Base-by-base conservation (phyloP, 345 rosid species). In the Brassica incana region DNA sequence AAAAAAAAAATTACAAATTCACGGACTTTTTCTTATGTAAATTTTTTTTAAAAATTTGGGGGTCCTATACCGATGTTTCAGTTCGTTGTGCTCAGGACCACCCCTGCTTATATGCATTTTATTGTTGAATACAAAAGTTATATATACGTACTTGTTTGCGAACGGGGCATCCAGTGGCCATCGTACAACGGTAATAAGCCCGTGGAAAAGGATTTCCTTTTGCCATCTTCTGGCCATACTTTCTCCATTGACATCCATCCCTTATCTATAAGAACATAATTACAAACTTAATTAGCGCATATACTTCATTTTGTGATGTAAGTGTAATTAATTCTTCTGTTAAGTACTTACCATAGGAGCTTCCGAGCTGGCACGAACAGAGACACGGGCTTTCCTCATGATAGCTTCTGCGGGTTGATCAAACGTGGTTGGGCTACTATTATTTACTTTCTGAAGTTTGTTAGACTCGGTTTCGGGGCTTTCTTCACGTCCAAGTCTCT, bases 361-460 rank as follows among this genome's bases (percentile, higher is more conserved):
- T 87, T 95, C 98, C 0, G 99, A 95, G 74, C 98, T 88, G 20
- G 99, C 99, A 10, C 99, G 97, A 77, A 95, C 98, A 0, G 99
- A 91, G 73, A 95, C 99, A 62, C 99, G 98, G 2, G 97, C 99
- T 83, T 90, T 95, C 71, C 97, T 90, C 97, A 95, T 93, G 25
- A 95, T 89, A 43, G 97, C 97, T 38, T 93, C 95, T 0, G 86
- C 43, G 9, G 95, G 78, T 74, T 91, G 97, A 38, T 95, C 95
- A 30, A 88, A 81, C 16, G 59, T 74, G 1, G 82, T 72, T 0
- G 62, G 43, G 45, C 77, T 29, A 5, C 80, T 81, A 83, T 83
- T 86, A 87, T 43, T 89, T 85, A 50, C 65, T 84, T 81, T 94
- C 85, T 84, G 84, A 84, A 38, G 78, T 40, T 80, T 80, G 58